Conservation (phyloP, 2,329 filamentous ascomycete genomes). For the Claviceps cyperi region DNA sequence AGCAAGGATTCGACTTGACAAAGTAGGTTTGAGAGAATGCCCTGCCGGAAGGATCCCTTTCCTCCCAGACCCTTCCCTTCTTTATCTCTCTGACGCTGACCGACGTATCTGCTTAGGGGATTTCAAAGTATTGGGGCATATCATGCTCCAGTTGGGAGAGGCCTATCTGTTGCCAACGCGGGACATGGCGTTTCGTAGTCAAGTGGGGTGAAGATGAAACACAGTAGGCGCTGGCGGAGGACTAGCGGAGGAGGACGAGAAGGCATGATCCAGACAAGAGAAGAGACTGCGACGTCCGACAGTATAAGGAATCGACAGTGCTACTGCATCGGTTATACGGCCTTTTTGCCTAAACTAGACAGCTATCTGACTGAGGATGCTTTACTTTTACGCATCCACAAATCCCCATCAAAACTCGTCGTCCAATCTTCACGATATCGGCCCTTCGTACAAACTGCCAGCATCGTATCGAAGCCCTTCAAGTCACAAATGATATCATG, state of each 20-base stretch:
- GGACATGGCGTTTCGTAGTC: slow-evolving; percentile 20
- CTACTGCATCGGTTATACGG: background rate
- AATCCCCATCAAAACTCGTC: background rate
- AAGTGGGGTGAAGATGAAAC: background rate
- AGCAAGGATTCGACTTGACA: slow-evolving; percentile 42
- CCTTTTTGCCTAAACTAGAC: background rate
- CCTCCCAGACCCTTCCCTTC: background rate
- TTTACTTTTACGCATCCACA: background rate
- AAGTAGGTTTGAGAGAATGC: slow-evolving; percentile 27
- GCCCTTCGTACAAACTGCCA: no score
- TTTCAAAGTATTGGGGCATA: slow-evolving; percentile 53
- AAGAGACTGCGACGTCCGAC: background rate
- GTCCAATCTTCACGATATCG: background rate
- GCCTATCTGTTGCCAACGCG: slow-evolving; percentile 28
- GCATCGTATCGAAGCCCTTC: no score
- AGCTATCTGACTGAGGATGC: background rate
- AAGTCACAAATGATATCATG: background rate
- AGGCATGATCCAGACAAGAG: background rate
- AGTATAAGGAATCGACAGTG: background rate
- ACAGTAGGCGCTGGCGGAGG: background rate
- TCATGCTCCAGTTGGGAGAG: slow-evolving; percentile 38
- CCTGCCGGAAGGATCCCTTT: background rate
- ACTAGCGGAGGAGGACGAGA: background rate
- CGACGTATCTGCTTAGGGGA: slow-evolving; percentile 27
- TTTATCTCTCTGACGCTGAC: slow-evolving; percentile 10